Base-by-base conservation (phyloP, 2,329 filamentous ascomycete species). In the Metarhizium brunneum region DNA sequence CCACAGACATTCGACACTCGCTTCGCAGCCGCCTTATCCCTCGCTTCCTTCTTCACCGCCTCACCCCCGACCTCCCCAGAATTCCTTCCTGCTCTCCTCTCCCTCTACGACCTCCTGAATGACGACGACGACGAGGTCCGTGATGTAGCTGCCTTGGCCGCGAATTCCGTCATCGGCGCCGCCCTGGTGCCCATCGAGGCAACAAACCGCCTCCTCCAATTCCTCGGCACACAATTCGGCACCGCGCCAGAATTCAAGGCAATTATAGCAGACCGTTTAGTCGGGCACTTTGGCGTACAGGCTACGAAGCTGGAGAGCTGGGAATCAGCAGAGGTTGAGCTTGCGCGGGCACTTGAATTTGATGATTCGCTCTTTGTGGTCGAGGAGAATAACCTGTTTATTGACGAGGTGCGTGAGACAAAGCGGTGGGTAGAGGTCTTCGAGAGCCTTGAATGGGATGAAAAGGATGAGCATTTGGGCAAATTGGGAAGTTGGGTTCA, bases 91-190 rank as follows among this genome's bases (percentile, higher is more conserved):
- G 73, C 82, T 35, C 79, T 87, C 53, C 68, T 90, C 5, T 76
- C 85, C 3, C 73, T 92, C 1, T 92, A 94, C 69, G 85, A 90
- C 65, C 76, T 84, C 49, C 77, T 95, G 4, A 88, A 89, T 65
- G 94, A 97, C 66, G 92, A 97, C 66, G 92, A 97, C 65, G 90
- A 96, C 59, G 91, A 96, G 56, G 81, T 96, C 59, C 83, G 92
- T 48, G 80, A 86, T 38, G 68, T 81, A 1, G 86, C 85, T 7
- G 81, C 85, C 2, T 57, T 62, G 0, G 76, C 81, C 1, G 74
- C 78, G 0, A 66, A 70, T 5, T 66, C 65, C 25, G 67, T 88
- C 29, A 61, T 85, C 7, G 71, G 69, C 16, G 61, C 68, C 20
- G 63, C 68, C 30, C 69, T 80, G 42, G 73, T 78, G 10, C 73